A percentile compares a stretch with the other conserved stretches of the same genome.
phyloP scores from a whole-genome alignment of 2,329 filamentous ascomycete species.

The Ophiostoma populinum region DNA sequence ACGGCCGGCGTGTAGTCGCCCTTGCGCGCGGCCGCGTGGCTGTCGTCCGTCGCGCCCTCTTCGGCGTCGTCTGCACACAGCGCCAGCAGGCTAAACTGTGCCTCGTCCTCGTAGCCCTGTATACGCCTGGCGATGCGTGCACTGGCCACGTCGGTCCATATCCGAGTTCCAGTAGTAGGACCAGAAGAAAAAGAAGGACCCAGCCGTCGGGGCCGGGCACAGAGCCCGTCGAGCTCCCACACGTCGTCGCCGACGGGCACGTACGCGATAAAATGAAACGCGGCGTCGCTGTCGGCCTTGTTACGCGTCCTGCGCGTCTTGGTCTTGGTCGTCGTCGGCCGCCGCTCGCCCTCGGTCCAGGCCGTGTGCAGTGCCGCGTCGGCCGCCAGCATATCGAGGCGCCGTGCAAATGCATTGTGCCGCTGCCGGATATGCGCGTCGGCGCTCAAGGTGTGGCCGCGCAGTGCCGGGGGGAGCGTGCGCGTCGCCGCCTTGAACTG shows the following conservation, averaged over 20 bases:
- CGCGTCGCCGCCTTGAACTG: slow-evolving; percentile 59
- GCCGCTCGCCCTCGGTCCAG: slow-evolving; percentile 17
- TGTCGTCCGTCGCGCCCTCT: slow-evolving; percentile 25
- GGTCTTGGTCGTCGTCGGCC: slow-evolving; percentile 18
- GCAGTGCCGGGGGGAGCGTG: slow-evolving; percentile 49
- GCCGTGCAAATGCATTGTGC: slow-evolving; percentile 79
- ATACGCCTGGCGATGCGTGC: slow-evolving; percentile 52
- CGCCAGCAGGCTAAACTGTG: slow-evolving; percentile 46
- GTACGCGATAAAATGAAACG: slow-evolving; percentile 97
- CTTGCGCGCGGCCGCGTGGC: slow-evolving; percentile 35
- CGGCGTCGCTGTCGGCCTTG: slow-evolving; percentile 42
- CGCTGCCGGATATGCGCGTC: slow-evolving; percentile 62
- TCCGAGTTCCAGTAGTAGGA: no score
- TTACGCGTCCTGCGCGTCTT: slow-evolving; percentile 12
- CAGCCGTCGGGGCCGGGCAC: no score
- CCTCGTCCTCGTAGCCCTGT: slow-evolving; percentile 13
- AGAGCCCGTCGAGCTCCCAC: slow-evolving; percentile 92
- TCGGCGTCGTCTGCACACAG: slow-evolving; percentile 38
- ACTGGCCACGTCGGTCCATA: slow-evolving; percentile 52
- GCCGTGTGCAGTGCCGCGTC: slow-evolving; percentile 39
- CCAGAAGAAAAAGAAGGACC: no score
- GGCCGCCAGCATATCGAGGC: slow-evolving; percentile 58
- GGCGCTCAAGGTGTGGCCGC: slow-evolving; percentile 58
- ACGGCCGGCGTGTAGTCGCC: slow-evolving; percentile 55
- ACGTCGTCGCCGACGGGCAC: slow-evolving; percentile 60